Base-by-base conservation (phyloP, 345 rosid species). In the Orychophragmus violaceus region DNA sequence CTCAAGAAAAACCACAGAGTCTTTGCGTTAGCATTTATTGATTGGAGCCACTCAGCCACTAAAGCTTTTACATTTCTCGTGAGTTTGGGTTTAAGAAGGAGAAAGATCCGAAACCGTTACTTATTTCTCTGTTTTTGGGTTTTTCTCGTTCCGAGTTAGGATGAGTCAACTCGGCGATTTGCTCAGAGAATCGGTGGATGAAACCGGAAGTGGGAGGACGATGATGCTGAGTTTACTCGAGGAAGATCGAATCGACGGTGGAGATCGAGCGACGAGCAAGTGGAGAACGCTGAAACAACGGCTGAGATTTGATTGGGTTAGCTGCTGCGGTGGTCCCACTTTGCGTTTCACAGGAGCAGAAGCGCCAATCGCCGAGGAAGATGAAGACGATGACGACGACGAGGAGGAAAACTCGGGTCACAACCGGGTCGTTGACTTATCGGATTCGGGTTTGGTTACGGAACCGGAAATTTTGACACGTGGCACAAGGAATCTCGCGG, bases 201-300 rank as follows among this genome's bases (percentile, higher is more conserved):
- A 11, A 42, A 70, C 19, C 7, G 36, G 62, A 42, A 70, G 49
- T 44, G 56, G 13, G 37, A 70, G 75, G 7, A 70, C 68, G 28
- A 53, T 70, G 75, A 62, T 70, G 59, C 0, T 70, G 29, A 51
- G 69, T 62, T 62, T 70, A 19, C 69, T 62, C 2, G 62, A 62
- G 44, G 75, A 70, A 10, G 69, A 70, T 23, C 49, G 6, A 72
- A 78, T 81, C 82, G 77, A 77, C 70, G 76, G 81, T 50, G 69
- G 39, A 62, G 69, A 62, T 54, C 58, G 50, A 54, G 6, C 64
- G 69, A 33, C 17, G 22, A 60, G 73, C 13, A 78, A 71, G 69
- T 88, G 98, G 96, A 82, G 64, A 65, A 68, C 32, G 21, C 68
- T 88, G 59, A 88, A 87, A 75, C 90, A 71, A 36, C 76, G 87